Evolutionary conservation across 805 yeast genomes (phyloP), one percentile per base, ranked within the genome.

Genomic region (Ogataea ramenticola): DNA sequence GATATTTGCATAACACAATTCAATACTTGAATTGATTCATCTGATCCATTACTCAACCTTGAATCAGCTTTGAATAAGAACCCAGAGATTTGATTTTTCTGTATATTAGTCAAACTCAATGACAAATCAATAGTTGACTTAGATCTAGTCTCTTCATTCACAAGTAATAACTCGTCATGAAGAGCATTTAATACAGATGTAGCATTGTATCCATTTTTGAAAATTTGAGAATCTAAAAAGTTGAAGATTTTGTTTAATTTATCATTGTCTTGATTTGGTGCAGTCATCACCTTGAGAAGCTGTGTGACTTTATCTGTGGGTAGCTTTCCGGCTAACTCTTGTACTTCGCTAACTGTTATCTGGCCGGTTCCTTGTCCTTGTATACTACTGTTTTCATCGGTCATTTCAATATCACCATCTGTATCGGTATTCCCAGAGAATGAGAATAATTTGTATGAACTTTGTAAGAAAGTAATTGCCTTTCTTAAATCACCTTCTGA

Each of bases 401-500:
- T 41, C 60, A 61, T 55, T 29, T 50, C 64, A 12, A 66, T 58
- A 26, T 68, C 71, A 1, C 62, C 72, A 40, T 60, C 67, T 7
- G 21, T 42, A 20, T 48, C 51, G 44, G 55, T 55, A 3, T 32
- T 40, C 2, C 47, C 29, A 20, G n/a, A n/a, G n/a, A 40, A 38
- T 48, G 49, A 32, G 43, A 72, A 71, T 45, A 82, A 64, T 50
- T 77, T 81, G 31, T 88, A 75, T 11, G 95, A 85, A 32, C 93
- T 83, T 64, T 93, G 99, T 37, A 93, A 71, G 46, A 80, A 75
- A 2, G 97, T 93, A 51, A 93, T 90, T 9, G 96, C 96, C 53
- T 82, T 86, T 67, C 99, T 80, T 55, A 93, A 72, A 68, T 93
- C 99, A 46, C 99, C 99, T 43, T 74, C 75, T 17, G 96, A 77